Base-by-base conservation (phyloP, 495 filamentous ascomycete genomes). In the Lineolata rhizophorae region DNA sequence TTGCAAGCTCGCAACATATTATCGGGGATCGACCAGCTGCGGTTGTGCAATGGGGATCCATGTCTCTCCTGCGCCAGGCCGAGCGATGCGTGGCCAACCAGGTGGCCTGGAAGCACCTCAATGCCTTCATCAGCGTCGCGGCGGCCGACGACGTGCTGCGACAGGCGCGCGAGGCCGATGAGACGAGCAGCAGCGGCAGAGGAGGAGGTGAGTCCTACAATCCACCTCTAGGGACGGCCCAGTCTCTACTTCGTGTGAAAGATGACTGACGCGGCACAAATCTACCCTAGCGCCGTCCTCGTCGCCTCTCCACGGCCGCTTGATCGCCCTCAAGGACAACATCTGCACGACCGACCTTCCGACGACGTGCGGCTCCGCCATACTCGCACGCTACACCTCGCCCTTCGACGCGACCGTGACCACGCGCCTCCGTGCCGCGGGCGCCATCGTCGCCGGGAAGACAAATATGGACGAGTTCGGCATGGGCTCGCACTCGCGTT, bases 391-490 rank as follows among this genome's bases (percentile, higher is more conserved):
- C 33, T 75, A 76, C 52, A 49, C 43, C 28, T 78, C 70, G 37
- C 90, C 90, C 14, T 87, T 76, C 51, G 66, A 80, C 48, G 83
- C 87, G 5, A 85, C 78, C 2, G 80, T 93, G 20, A 67, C 92
- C 18, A 46, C 62, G 29, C 58, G 59, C 43, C 60, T 92, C 28
- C 61, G 66, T 39, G 44, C 58, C 30, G 60, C 68, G 14, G 80
- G 79, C 24, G 72, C 70, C 3, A 48, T 62, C 13, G 48, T 91
- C 3, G 59, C 67, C 11, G 76, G 75, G 5, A 94, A 92, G 49
- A 82, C 82, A 0, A 92, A 91, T 50, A 61, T 97, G 43, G 87
- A 97, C 58, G 87, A 95, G 48, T 97, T 95, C 53, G 87, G 87
- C 14, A 97, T 97, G 87, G 87, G 87, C 22, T 90, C 82, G 8